Evolutionary conservation across 257 asterid genomes (phyloP), one percentile per base, ranked within the genome.

Genomic region (Nicotiana attenuata): DNA sequence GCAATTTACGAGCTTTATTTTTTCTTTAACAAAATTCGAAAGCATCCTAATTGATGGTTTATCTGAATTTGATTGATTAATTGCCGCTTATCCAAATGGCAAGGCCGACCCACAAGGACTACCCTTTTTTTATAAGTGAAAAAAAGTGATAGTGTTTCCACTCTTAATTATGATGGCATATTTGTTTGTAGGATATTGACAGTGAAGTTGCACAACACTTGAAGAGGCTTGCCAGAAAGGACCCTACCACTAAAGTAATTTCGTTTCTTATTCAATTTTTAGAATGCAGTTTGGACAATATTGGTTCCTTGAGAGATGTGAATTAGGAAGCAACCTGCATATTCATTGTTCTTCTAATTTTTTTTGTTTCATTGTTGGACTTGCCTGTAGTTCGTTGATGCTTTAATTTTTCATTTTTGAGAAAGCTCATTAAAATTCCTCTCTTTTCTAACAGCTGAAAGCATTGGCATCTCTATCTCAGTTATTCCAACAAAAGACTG

Each of bases 141-240:
- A 65, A 29, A 29, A 16, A 31, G 22, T 64, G 35, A 9, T 20
- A 10, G 15, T 26, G 52, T 66, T 66, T 66, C 75, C 24, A 17
- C 77, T 28, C 76, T 61, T 59, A 1, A 22, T 81, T 80, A 35
- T 60, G 61, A 24, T 85, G 83, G 24, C 73, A 45, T 69, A 61
- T 45, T 67, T 76, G 66, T 28, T 81, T 83, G 81, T 88, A 89
- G 97, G 99, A 94, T 77, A 75, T 96, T 84, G 99, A 94, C 79
- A 91, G 92, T 63, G 98, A 94, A 89, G 84, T 94, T 81, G 94
- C 97, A n/a, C 92, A 88, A 81, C 99, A 96, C 87, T 85, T 96
- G 92, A 96, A 93, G 88, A 91, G 98, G 85, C 95, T 96, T 84
- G 86, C 99, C 0, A 93, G 99, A 35, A 96, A 94, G 90, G 99